Evolutionary conservation across 306 rosid species (phyloP), one percentile per base, ranked within the genome.

Genomic region (Astragalus glycyphyllos): DNA sequence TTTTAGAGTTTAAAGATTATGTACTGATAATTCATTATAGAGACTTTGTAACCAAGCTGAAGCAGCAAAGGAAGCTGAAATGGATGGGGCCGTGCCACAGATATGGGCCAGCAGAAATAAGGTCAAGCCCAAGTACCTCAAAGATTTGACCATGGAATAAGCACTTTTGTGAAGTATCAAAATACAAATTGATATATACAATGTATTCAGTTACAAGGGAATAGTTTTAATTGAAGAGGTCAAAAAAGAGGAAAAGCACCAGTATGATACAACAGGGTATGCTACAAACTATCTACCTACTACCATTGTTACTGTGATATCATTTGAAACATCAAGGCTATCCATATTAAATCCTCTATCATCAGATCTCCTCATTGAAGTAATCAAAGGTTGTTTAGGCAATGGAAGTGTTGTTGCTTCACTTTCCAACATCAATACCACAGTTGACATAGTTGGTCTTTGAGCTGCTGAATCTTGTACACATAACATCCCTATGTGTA

Each of bases 371-470:
- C 84, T 90, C 72, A 83, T 77, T 10, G 97, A 88, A 65, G 89
- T 84, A 71, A 79, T 70, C 41, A 88, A 67, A 38, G 98, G 98
- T 34, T 79, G 96, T 31, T 76, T 68, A 7, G 97, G 93, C 58
- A 65, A 37, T 3, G 88, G 96, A 51, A 90, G 96, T 75, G 62
- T 71, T 20, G 83, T 68, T 32, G 89, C 61, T 74, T 88, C 93
- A 81, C 96, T 88, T 76, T 90, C 97, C 63, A 92, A 83, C 97
- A 88, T 86, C 70, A 92, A 59, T 79, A 92, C 82, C 56, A 92
- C 92, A 1, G 82, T 40, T 0, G 96, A 79, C 97, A 92, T 84
- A 54, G 75, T 85, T 58, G 98, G 98, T 65, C 98, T 85, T 3
- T 68, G 68, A 65, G 77, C 77, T 60, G 97, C 90, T 32, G 86